Evolutionary conservation across 2,329 filamentous ascomycete genomes (phyloP).

Genomic region (Talaromyces atroroseus): DNA sequence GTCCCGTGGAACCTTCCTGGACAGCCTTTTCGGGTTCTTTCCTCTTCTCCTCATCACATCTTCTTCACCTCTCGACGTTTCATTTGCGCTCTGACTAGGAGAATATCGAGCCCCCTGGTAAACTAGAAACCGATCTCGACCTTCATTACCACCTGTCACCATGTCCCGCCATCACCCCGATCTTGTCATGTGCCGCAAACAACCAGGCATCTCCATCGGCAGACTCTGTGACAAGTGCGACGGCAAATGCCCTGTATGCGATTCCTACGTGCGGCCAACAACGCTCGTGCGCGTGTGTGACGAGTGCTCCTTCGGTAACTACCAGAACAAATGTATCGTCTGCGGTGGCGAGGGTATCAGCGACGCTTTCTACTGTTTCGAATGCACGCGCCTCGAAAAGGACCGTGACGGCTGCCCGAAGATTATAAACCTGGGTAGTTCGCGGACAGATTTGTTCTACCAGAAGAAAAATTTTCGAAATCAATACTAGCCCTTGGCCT

Average conservation of each 20-base stretch:
- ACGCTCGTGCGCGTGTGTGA: slow-evolving; percentile 98
- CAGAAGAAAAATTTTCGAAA: slow-evolving; percentile 59
- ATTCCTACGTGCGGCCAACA: slow-evolving; percentile 96
- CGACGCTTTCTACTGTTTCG: slow-evolving; percentile 98
- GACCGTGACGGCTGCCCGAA: slow-evolving; percentile 97
- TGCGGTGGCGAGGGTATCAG: slow-evolving; percentile 97
- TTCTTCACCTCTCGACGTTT: background rate
- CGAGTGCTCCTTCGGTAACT: slow-evolving; percentile 99
- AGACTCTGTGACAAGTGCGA: slow-evolving; percentile 99
- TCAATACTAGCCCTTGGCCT: slow-evolving; percentile 28
- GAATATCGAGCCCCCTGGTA: background rate
- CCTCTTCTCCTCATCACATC: background rate
- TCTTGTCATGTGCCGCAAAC: slow-evolving; percentile 99
- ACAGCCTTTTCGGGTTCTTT: background rate
- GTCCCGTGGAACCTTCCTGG: slow-evolving; percentile 3
- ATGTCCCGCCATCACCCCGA: slow-evolving; percentile 97
- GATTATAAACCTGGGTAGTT: slow-evolving; percentile 97
- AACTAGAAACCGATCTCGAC: background rate
- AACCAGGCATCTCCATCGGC: slow-evolving; percentile 93
- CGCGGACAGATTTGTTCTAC: slow-evolving; percentile 82
- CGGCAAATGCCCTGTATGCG: slow-evolving; percentile 98
- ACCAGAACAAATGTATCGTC: slow-evolving; percentile 99
- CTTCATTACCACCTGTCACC: slow-evolving; percentile 21
- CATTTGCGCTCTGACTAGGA: background rate
- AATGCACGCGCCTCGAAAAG: slow-evolving; percentile 94